These are phyloP conservation scores for Leccinum fuscescens DNA, from an alignment of 1,284 basidiomycete genomes.

Conservation along the genomic window DNA sequence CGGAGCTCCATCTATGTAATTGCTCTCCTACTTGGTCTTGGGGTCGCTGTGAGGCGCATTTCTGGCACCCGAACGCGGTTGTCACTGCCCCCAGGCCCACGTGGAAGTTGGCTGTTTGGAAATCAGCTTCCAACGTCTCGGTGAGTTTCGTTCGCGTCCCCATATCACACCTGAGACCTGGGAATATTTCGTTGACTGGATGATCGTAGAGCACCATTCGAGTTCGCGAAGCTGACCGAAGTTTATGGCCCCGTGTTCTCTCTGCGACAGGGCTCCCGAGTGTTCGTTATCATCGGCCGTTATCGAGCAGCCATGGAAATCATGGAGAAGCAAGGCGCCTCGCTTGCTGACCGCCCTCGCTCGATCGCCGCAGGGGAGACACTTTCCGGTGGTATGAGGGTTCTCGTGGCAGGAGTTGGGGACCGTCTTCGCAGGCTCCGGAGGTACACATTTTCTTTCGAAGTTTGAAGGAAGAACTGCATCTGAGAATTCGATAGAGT, in stretches of 20 bases:
- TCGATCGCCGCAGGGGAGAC: slow-evolving; percentile 17
- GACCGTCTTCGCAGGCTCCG: slow-evolving; percentile 13
- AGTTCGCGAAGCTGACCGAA: slow-evolving; percentile 19
- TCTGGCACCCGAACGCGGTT: neutral
- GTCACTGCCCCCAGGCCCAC: slow-evolving; percentile 17
- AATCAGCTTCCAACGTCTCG: slow-evolving; percentile 12
- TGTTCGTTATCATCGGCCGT: slow-evolving; percentile 18
- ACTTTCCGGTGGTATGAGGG: slow-evolving; percentile 18
- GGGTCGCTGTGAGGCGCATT: neutral
- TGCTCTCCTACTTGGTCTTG: slow-evolving; percentile 4
- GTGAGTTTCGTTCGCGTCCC: neutral
- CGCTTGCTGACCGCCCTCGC: slow-evolving; percentile 26
- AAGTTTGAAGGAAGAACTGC: neutral
- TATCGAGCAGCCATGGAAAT: slow-evolving; percentile 22
- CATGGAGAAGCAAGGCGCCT: slow-evolving; percentile 27
- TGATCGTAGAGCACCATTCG: slow-evolving; percentile 8
- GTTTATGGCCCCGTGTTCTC: slow-evolving; percentile 23
- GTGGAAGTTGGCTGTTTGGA: slow-evolving; percentile 18
- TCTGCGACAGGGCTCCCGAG: slow-evolving; percentile 10
- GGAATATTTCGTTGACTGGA: neutral
- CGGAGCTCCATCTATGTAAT: slow-evolving; percentile 1
- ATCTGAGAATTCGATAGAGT: slow-evolving; percentile 35
- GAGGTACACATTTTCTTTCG: slow-evolving; percentile 2
- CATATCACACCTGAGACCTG: neutral
- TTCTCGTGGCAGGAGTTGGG: slow-evolving; percentile 5